Evolutionary conservation across 2,329 filamentous ascomycete genomes (phyloP), one percentile per base, ranked within the genome.

Genomic region (Fusarium odoratissimum): DNA sequence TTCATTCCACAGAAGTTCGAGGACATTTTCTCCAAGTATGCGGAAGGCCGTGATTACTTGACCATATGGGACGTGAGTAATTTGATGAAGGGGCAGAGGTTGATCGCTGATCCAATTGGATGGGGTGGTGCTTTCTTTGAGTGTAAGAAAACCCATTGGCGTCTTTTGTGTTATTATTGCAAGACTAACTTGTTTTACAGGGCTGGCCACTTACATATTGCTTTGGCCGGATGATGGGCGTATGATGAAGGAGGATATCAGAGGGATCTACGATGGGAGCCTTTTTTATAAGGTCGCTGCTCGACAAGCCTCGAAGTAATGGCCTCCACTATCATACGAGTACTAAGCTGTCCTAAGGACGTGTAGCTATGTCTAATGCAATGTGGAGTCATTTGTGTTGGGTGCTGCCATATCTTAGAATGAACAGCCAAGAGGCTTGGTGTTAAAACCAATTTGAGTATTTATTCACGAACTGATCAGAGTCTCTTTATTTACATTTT

Each of bases 161-260:
- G 6, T 41, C 33, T 40, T n/a, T 7, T 40, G 37, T 13, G 13
- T 41, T 41, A 8, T 41, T 8, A 14, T 41, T 9, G 8, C 40
- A 13, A 41, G 13, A 23, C 48, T 51, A 14, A 51, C 6, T 37
- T 5, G 0, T 21, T 2, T 0, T 21, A 2, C 4, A 28, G 49
- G 33, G 49, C 2, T 28, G 49, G 49, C 49, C 1, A 52, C 49
- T 3, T 52, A 38, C 2, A 38, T 52, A 0, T n/a, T 54, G 0
- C 48, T 60, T 9, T 60, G 37, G 58, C 58, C 37, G 1, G 48
- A 60, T 6, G 58, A 60, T 16, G 48, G 58, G 3, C 58, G 38
- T 1, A 56, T 60, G 48, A 42, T 35, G 58, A 60, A 60, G 19
- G 58, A 60, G 16, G 58, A 60, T 23, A 31, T 60, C 8, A 40